These are phyloP conservation scores for Blastocystis sp. DNA, from an alignment of 352 stramenopile genomes.

Conservation along the genomic window DNA sequence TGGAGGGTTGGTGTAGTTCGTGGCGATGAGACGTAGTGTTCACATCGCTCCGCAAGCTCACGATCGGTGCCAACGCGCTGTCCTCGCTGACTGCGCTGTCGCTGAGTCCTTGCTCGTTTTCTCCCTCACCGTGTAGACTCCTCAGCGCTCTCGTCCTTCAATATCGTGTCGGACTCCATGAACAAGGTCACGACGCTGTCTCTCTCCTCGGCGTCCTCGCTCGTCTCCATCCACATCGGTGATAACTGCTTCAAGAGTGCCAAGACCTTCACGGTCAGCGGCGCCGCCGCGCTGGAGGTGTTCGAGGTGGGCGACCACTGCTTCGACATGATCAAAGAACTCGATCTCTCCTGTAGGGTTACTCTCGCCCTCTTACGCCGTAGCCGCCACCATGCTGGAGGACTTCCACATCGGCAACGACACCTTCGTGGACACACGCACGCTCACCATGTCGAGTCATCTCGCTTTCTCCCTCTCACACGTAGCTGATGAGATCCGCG, in stretches of 20 bases:
- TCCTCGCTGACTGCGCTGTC: neutral
- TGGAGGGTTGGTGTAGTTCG: neutral
- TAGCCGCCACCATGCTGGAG: neutral
- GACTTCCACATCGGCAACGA: neutral
- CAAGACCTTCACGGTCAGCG: neutral
- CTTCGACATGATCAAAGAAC: neutral
- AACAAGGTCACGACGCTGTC: neutral
- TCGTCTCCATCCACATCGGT: neutral
- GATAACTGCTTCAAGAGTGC: neutral
- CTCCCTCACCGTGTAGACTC: neutral
- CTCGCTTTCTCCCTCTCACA: neutral
- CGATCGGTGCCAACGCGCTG: neutral
- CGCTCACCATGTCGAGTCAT: neutral
- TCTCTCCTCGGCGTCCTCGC: neutral
- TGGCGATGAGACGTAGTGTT: neutral
- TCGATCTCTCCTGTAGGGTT: neutral
- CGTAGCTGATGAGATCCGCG: neutral
- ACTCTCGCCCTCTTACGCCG: neutral
- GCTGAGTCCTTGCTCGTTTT: neutral
- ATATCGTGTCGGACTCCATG: neutral
- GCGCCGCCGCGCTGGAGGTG: neutral
- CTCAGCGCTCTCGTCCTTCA: neutral
- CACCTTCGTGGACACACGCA: neutral
- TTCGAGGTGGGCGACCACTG: neutral
- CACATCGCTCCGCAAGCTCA: neutral